Conservation (phyloP, 805 yeast species). For the Komagataella ulmi region DNA sequence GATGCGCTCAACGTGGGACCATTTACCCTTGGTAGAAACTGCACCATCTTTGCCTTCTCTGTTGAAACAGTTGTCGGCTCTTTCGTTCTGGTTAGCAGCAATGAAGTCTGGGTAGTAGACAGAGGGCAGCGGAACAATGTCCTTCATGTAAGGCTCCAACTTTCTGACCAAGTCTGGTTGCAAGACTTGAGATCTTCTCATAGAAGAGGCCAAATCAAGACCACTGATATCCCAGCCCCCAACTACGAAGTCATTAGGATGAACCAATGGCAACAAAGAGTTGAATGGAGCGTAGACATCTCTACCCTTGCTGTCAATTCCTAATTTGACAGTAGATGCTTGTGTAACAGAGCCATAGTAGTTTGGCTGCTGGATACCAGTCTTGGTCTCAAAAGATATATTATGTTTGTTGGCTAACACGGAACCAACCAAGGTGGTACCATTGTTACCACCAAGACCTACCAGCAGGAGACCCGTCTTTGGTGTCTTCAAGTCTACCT, state of each 20-base stretch:
- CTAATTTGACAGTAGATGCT: constrained; percentile 79
- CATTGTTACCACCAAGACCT: constrained; percentile 95
- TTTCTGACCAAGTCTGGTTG: constrained; percentile 76
- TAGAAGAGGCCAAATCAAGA: constrained; percentile 58
- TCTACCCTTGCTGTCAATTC: constrained; percentile 68
- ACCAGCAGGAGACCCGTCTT: constrained; percentile 83
- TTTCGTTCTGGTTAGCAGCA: constrained; percentile 84
- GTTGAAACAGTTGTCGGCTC: constrained; percentile 81
- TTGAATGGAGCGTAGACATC: constrained; percentile 92
- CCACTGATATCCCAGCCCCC: constrained; percentile 93
- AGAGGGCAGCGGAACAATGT: constrained; percentile 63
- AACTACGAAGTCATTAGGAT: constrained; percentile 81
- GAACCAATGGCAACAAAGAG: constrained; percentile 73
- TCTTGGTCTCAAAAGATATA: constrained; percentile 68
- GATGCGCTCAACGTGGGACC: constrained; percentile 81
- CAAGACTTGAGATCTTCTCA: constrained; percentile 76
- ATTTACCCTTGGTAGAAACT: constrained; percentile 48
- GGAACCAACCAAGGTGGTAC: constrained; percentile 81
- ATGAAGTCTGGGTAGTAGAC: constrained; percentile 93
- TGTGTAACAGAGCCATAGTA: constrained; percentile 94
- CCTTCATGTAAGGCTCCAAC: constrained; percentile 48
- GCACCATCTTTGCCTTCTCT: constrained; percentile 32
- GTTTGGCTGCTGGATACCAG: constrained; percentile 58
- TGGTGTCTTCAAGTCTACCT: constrained; percentile 70
- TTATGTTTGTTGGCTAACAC: constrained; percentile 75